Conservation (phyloP, 495 filamentous ascomycete genomes). For the Lasiosphaeria miniovina region DNA sequence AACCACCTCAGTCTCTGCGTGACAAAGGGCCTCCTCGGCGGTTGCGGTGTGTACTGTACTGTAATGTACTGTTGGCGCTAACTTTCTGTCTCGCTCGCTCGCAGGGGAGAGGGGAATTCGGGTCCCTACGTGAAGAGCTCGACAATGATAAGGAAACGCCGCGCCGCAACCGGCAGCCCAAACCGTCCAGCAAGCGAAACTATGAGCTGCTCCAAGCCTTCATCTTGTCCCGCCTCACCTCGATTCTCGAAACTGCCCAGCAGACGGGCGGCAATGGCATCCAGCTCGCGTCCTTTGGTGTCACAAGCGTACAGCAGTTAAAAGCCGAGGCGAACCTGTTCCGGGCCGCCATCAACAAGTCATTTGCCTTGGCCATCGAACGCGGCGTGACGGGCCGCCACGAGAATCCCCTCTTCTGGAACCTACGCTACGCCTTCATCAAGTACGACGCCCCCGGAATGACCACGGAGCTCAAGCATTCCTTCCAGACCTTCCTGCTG, state of each 20-base stretch:
- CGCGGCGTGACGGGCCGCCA: conserved; percentile 26
- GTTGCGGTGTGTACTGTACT: too few relatives aligned
- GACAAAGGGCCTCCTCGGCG: too few relatives aligned
- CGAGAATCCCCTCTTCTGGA: conserved; percentile 51
- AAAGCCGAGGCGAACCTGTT: conserved; percentile 37
- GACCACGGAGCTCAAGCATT: conserved; percentile 56
- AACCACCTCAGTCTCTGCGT: too few relatives aligned
- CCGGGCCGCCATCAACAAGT: conserved; percentile 29
- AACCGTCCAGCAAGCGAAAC: conserved; percentile 14
- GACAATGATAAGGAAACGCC: too few relatives aligned
- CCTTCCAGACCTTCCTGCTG: conserved; percentile 53
- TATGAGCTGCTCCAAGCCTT: conserved; percentile 32
- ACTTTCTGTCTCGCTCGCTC: too few relatives aligned
- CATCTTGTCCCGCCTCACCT: conserved; percentile 17
- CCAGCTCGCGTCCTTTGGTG: conserved; percentile 32
- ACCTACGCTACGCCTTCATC: conserved; percentile 57
- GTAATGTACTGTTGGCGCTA: too few relatives aligned
- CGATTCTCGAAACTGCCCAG: too few relatives aligned
- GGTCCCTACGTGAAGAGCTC: too few relatives aligned
- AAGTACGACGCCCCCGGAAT: conserved; percentile 47
- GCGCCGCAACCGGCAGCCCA: too few relatives aligned
- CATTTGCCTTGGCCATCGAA: conserved; percentile 35
- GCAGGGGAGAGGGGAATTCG: too few relatives aligned
- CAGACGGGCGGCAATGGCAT: conserved; percentile 6
- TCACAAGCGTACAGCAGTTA: conserved; percentile 28